These are phyloP conservation scores for Dunaliella salina DNA, from an alignment of 163 green algal genomes.

Conservation along the genomic window DNA sequence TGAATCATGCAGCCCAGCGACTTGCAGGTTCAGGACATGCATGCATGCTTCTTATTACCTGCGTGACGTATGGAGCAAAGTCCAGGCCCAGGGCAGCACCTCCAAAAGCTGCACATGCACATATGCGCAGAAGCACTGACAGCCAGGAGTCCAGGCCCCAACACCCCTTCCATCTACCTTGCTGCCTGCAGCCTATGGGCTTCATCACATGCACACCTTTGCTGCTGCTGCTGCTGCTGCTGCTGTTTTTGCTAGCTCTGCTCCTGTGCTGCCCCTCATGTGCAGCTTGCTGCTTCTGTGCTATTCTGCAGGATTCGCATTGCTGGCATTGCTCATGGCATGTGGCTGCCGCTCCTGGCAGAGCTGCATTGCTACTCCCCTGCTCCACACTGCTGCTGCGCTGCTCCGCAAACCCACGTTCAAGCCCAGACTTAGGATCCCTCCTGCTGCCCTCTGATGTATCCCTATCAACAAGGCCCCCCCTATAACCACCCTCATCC, in stretches of 20 bases:
- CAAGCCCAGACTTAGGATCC: no score
- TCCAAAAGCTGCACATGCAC: background rate
- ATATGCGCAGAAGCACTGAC: background rate
- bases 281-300: background rate
- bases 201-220: background rate
- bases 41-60: background rate
- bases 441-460: no score
- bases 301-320: no score
- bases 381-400: no score
- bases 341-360: no score
- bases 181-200: no score
- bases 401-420: no score
- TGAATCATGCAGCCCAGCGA: background rate
- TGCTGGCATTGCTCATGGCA: no score
- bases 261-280: background rate
- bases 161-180: no score
- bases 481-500: no score
- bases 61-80: background rate
- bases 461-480: no score
- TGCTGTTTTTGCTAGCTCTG: background rate
- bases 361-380: no score
- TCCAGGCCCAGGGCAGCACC: background rate
- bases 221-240: background rate
- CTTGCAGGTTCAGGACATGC: background rate
- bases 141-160: background rate